phyloP scores from a whole-genome alignment of 352 stramenopile species.

The Globisporangium parvum region DNA sequence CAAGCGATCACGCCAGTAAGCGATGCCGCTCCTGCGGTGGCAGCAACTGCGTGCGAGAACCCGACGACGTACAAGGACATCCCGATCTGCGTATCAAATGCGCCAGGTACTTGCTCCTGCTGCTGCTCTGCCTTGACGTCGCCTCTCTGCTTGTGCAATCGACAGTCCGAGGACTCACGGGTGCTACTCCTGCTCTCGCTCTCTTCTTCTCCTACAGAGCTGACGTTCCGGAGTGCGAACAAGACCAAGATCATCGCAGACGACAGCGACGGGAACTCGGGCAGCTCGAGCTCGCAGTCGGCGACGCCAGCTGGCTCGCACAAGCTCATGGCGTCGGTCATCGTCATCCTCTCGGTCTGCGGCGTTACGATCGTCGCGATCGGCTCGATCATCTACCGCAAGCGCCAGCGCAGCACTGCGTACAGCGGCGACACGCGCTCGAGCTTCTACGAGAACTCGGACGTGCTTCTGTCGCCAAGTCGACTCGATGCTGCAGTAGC shows the following conservation, averaged over 20 bases:
- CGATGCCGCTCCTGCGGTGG: too few species aligned
- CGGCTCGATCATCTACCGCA: conserved; percentile 9
- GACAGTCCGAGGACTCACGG: not conserved
- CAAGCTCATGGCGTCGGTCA: conserved; percentile 14
- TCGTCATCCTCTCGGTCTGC: conserved; percentile 9
- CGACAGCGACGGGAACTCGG: conserved; percentile 2
- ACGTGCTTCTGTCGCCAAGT: conserved; percentile 14
- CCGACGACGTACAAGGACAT: conserved; percentile 2
- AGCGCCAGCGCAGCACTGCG: not conserved
- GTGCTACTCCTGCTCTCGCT: not conserved
- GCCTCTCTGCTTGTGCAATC: not conserved
- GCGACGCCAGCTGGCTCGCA: not conserved
- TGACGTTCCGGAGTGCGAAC: not conserved
- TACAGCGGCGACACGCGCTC: conserved; percentile 13
- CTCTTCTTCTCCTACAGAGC: conserved; percentile 2
- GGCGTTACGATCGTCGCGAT: conserved; percentile 10
- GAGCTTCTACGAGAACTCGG: conserved; percentile 17
- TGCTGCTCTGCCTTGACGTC: not conserved
- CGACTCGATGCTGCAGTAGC: conserved; percentile 4
- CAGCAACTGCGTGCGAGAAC: conserved; percentile 7
- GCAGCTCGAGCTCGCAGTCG: too few species aligned
- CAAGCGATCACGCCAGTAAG: too few species aligned
- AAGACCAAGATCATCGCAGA: not conserved
- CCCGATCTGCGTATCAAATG: conserved; percentile 20
- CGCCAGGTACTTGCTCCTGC: conserved; percentile 1